These are phyloP conservation scores for Cutaneotrichosporon mucoides DNA, from an alignment of 1,284 basidiomycete species.

Conservation along the genomic window DNA sequence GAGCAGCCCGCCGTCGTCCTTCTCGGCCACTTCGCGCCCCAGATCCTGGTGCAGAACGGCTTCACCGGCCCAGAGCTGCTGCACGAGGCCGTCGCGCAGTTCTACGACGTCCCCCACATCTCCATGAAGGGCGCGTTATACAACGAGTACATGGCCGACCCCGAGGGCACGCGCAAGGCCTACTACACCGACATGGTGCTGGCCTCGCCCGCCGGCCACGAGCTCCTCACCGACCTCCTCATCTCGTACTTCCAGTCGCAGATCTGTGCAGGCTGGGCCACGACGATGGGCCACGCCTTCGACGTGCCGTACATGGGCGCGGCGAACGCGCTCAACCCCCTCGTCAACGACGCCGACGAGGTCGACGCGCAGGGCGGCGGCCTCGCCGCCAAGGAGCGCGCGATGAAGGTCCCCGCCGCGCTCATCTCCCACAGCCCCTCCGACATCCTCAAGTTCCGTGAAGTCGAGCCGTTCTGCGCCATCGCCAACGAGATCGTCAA, in stretches of 20 bases:
- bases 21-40: constrained; percentile 85
- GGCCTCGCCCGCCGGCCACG: constrained; percentile 71
- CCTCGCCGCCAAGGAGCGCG: constrained; percentile 38
- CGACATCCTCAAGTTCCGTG: constrained; percentile 62
- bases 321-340: neutral
- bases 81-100: constrained; percentile 84
- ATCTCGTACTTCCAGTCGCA: constrained; percentile 82
- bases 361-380: constrained; percentile 15
- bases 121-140: constrained; percentile 72
- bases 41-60: constrained; percentile 69
- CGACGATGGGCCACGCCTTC: constrained; percentile 61
- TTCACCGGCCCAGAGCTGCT: constrained; percentile 82
- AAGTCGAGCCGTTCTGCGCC: constrained; percentile 81
- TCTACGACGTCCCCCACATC: constrained; percentile 90
- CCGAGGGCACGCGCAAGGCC: constrained; percentile 59
- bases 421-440: constrained; percentile 68
- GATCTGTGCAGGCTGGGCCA: constrained; percentile 77
- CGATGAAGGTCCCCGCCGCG: constrained; percentile 58
- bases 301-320: constrained; percentile 56
- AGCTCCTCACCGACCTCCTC: constrained; percentile 76
- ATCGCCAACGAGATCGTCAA: constrained; percentile 92
- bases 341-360: constrained; percentile 20
- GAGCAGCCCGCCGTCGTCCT: constrained; percentile 86
- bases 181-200: constrained; percentile 80
- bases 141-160: constrained; percentile 70